Base-by-base conservation (phyloP, 768 basidiomycete species). In the Artomyces pyxidatus region DNA sequence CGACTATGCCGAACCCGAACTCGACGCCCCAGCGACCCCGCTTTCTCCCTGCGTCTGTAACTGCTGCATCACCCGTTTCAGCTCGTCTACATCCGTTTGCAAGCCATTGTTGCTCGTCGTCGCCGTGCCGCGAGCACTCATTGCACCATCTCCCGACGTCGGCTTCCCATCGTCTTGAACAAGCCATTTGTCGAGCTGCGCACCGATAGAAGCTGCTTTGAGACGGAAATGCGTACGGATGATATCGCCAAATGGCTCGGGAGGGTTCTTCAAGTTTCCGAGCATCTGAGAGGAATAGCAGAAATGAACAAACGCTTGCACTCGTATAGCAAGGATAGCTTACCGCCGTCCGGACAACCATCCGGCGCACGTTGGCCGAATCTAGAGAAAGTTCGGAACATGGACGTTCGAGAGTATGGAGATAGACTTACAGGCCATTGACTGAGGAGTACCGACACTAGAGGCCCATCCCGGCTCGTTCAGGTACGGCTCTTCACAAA, bases 391-490 rank as follows among this genome's bases (percentile, higher is more conserved):
- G 7, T 21, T 65, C 9, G 59, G 55, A 32, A 48, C n/a, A 22
- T n/a, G 17, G 22, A 29, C 27, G 42, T 10, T 37, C 40, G 42
- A 22, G 27, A 37, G 23, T n/a, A 37, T 14, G 23, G 30, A 27
- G 17, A 45, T 0, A 42, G 19, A 64, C 80, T 65, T 65, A 92
- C 89, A 93, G 41, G 85, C 81, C 58, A 72, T 73, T 27, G 90
- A 92, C 55, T 80, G 76, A 2, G 86, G 75, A 22, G 82, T 85
- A 23, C 90, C 90, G 14, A 74, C 79, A 49, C 78, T 76, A 37
- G 67, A 67, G 19, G 88, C 83, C 88, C 88, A 89, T 22, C 86
- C 91, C 17, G 93, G 93, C 63, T 97, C 93, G 56, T 95, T 95
- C 52, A 92, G 65, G 63, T 93, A 95, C 8, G 94, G 89, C 59